These are phyloP conservation scores for Talaromyces verruculosus DNA, from an alignment of 2,329 filamentous ascomycete species.

Conservation along the genomic window DNA sequence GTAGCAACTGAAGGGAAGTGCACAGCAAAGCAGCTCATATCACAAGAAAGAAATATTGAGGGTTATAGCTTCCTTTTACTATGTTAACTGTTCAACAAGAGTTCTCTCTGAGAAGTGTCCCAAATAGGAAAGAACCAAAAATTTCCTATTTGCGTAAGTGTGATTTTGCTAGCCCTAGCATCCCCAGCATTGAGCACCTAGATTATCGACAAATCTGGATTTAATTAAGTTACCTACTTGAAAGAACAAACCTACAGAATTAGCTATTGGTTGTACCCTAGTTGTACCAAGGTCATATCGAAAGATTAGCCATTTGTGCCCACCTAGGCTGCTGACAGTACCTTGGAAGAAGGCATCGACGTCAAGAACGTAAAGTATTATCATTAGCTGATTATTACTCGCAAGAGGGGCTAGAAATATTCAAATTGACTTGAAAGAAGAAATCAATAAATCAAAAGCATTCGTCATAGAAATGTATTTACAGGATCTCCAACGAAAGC, in stretches of 20 bases:
- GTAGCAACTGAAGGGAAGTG: not conserved
- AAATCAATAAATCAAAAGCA: not conserved
- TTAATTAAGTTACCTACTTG: not conserved
- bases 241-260: not conserved
- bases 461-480: conserved; percentile 8
- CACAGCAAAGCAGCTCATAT: not conserved
- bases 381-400: not conserved
- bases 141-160: conserved; percentile 20
- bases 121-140: conserved; percentile 13
- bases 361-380: not conserved
- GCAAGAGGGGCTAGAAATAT: not conserved
- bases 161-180: not conserved
- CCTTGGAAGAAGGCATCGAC: not conserved
- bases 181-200: not conserved
- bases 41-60: not conserved
- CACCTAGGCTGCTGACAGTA: not conserved
- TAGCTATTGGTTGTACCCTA: not conserved
- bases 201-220: not conserved
- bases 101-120: not conserved
- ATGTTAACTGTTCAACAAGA: not conserved
- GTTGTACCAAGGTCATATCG: not conserved
- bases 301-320: not conserved
- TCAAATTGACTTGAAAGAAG: not conserved
- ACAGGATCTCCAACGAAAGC: not conserved
- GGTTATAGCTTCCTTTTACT: not conserved